Evolutionary conservation across 2,329 filamentous ascomycete genomes (phyloP).

Genomic region (Clonostachys chloroleuca): DNA sequence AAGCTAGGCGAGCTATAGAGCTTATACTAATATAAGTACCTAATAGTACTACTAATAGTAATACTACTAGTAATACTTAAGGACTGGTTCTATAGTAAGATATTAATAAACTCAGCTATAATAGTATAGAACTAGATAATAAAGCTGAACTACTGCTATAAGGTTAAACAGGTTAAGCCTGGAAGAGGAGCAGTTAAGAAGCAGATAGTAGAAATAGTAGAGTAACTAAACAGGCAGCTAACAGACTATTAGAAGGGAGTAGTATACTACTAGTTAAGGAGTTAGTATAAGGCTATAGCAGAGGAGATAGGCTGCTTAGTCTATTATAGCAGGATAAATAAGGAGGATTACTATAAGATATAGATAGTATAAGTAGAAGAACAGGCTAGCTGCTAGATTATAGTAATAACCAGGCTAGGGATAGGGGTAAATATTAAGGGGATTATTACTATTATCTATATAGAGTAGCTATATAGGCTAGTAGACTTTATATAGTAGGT

Average conservation of each 20-base stretch:
- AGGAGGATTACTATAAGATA: too few species aligned
- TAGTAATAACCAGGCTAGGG: background rate
- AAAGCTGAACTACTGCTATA: background rate
- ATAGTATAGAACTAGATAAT: background rate
- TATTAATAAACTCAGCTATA: background rate
- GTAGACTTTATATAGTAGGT: background rate
- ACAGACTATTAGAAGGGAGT: background rate
- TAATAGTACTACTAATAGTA: background rate
- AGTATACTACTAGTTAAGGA: background rate
- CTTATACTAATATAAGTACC: too few species aligned
- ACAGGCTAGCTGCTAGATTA: background rate
- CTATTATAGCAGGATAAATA: background rate
- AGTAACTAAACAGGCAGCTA: background rate
- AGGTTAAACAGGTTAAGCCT: background rate
- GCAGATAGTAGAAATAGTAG: background rate
- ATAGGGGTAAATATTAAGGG: too few species aligned
- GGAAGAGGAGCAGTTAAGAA: background rate
- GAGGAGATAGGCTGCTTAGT: background rate
- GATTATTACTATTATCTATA: background rate
- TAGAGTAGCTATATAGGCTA: background rate
- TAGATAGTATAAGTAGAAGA: too few species aligned
- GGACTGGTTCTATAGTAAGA: background rate
- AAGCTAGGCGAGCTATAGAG: too few species aligned
- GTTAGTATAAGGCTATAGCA: background rate
- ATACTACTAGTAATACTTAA: background rate